Evolutionary conservation across 371 early-diverging fungal species (phyloP).

Genomic region (Nosema granulosis): DNA sequence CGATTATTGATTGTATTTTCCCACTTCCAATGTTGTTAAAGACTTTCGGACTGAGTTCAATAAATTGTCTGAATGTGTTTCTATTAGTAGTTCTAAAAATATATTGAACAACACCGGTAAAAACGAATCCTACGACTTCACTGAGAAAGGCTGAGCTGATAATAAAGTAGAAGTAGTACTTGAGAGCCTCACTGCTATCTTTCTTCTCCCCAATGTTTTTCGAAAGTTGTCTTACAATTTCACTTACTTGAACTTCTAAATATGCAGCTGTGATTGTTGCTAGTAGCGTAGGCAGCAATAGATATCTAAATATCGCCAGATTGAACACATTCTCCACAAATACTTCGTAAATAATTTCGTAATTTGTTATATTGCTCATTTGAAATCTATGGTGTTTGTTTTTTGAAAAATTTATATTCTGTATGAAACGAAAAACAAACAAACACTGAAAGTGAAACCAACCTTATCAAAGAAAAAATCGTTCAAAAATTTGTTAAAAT

Average conservation of each 20-base stretch:
- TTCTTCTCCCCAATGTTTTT: not conserved
- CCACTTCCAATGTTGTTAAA: slow-evolving; percentile 54
- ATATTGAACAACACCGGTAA: slow-evolving; percentile 52
- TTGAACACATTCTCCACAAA: not conserved
- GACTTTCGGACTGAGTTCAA: slow-evolving; percentile 32
- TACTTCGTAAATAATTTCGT: not conserved
- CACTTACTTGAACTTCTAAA: slow-evolving; percentile 37
- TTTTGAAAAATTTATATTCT: slow-evolving; percentile 1
- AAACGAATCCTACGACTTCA: slow-evolving; percentile 53
- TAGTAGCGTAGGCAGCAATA: slow-evolving; percentile 36
- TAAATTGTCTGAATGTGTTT: slow-evolving; percentile 47
- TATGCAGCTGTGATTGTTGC: slow-evolving; percentile 22
- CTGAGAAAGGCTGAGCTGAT: slow-evolving; percentile 23
- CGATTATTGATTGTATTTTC: slow-evolving; percentile 56
- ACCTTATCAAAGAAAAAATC: no score
- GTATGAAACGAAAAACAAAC: slow-evolving; percentile 12
- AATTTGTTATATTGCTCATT: slow-evolving; percentile 12
- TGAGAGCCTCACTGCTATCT: slow-evolving; percentile 1
- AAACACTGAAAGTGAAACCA: no score
- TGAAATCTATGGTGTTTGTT: not conserved
- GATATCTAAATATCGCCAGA: not conserved
- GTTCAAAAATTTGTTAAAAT: no score
- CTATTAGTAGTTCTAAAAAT: slow-evolving; percentile 47
- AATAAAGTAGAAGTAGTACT: slow-evolving; percentile 17
- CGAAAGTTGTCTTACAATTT: not conserved